phyloP scores from a whole-genome alignment of 495 filamentous ascomycete species.

The Tuber microsphaerosporum region DNA sequence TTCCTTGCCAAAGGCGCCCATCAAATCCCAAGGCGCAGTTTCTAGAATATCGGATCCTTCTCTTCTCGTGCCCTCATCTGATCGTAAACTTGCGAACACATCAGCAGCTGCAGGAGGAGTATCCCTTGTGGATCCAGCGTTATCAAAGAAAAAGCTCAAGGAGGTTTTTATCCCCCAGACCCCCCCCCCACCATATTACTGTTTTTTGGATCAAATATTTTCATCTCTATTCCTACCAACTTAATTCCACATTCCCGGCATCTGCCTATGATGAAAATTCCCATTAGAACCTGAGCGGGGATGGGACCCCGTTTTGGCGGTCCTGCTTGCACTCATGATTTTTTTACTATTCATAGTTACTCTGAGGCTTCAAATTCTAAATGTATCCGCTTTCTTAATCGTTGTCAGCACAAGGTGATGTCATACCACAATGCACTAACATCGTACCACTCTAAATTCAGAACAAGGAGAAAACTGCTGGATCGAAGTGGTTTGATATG shows the following conservation, averaged over 20 bases:
- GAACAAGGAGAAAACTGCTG: conserved; percentile 55
- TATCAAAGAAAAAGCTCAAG: conserved; percentile 36
- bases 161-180: conserved; percentile 26
- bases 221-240: conserved; percentile 6
- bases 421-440: conserved; percentile 14
- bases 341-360: conserved; percentile 88
- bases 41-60: conserved; percentile 40
- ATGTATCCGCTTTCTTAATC: conserved; percentile 32
- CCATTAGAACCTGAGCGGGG: conserved; percentile 41
- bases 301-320: conserved; percentile 54
- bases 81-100: conserved; percentile 36
- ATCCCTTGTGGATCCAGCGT: conserved; percentile 34
- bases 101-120: conserved; percentile 39
- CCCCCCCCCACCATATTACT: neutral
- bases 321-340: conserved; percentile 39
- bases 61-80: conserved; percentile 38
- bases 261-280: conserved; percentile 64
- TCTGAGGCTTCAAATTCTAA: conserved; percentile 56
- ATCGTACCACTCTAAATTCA: conserved; percentile 11
- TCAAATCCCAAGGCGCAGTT: conserved; percentile 35
- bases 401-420: conserved; percentile 6
- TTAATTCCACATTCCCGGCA: conserved; percentile 16
- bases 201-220: conserved; percentile 20
- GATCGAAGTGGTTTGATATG: conserved; percentile 72
- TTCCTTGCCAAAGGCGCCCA: conserved; percentile 38